Evolutionary conservation across 371 early-diverging fungal genomes (phyloP).

Genomic region (Parasitella parasitica): DNA sequence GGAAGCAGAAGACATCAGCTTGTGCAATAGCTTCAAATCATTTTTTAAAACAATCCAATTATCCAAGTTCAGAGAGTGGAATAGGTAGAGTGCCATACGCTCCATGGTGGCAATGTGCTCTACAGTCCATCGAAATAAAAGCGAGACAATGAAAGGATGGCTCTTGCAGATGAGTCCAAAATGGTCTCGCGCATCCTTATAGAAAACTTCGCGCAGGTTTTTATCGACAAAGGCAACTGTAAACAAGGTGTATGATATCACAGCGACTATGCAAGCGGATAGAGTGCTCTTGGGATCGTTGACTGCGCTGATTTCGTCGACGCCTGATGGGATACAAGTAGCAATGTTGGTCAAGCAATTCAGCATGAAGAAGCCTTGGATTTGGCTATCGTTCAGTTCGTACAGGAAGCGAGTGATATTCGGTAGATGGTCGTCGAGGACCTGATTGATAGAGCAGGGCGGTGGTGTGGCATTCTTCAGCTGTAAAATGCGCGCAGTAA

Average conservation of each 20-base stretch:
- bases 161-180: conserved; percentile 41
- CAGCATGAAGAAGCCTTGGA: conserved; percentile 35
- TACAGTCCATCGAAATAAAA: conserved; percentile 49
- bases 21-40: conserved; percentile 42
- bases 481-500: conserved; percentile 29
- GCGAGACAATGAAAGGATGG: conserved; percentile 41
- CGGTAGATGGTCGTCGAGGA: conserved; percentile 17
- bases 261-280: conserved; percentile 27
- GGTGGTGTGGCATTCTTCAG: conserved; percentile 2
- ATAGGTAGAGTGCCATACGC: conserved; percentile 54
- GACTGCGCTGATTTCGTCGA: conserved; percentile 5
- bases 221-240: conserved; percentile 49
- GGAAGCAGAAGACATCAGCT: conserved; percentile 20
- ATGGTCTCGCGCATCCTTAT: conserved; percentile 53
- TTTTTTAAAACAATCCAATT: conserved; percentile 42
- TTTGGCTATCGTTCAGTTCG: conserved; percentile 21
- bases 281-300: conserved; percentile 12
- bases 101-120: conserved; percentile 46
- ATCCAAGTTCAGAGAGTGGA: conserved; percentile 46
- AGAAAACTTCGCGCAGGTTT: conserved; percentile 40
- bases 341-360: conserved; percentile 37
- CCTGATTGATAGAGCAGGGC: background rate
- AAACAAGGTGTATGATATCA: conserved; percentile 46
- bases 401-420: conserved; percentile 29
- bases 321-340: conserved; percentile 26